These are phyloP conservation scores for Aeminium ludgeri DNA, from an alignment of 495 filamentous ascomycete species.

Conservation along the genomic window DNA sequence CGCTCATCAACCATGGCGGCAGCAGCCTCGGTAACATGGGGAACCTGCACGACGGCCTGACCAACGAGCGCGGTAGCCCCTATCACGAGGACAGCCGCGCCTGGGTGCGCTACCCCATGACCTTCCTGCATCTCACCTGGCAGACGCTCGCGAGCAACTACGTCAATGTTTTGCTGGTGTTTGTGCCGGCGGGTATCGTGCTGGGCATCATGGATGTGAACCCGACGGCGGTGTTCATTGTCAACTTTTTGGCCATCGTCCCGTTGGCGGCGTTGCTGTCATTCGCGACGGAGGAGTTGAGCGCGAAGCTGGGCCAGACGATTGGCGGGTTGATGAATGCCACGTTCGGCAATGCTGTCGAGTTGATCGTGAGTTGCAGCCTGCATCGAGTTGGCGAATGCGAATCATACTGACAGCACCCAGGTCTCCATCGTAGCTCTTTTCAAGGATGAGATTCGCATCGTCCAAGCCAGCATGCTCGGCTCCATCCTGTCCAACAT, in stretches of 20 bases:
- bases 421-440: slow-evolving; percentile 91
- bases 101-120: slow-evolving; percentile 35
- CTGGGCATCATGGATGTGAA: slow-evolving; percentile 56
- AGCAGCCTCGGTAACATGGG: slow-evolving; percentile 9
- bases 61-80: slow-evolving; percentile 1
- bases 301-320: slow-evolving; percentile 68
- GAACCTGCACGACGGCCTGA: neutral
- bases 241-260: slow-evolving; percentile 95
- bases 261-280: slow-evolving; percentile 83
- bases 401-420: slow-evolving; percentile 2
- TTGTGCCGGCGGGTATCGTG: slow-evolving; percentile 78
- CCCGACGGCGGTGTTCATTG: slow-evolving; percentile 58
- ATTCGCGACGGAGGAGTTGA: slow-evolving; percentile 89
- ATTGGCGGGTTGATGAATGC: slow-evolving; percentile 88
- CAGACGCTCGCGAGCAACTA: slow-evolving; percentile 46
- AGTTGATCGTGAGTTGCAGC: slow-evolving; percentile 70
- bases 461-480: slow-evolving; percentile 95
- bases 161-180: slow-evolving; percentile 73
- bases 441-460: slow-evolving; percentile 68
- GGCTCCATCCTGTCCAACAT: slow-evolving; percentile 94
- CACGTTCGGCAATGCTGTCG: slow-evolving; percentile 95
- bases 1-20: slow-evolving; percentile 1
- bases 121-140: slow-evolving; percentile 34
- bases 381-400: too few relatives aligned
- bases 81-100: slow-evolving; percentile 13